These are phyloP conservation scores for Plasmodium reichenowi DNA, from an alignment of 169 alveolate species.

Conservation along the genomic window DNA sequence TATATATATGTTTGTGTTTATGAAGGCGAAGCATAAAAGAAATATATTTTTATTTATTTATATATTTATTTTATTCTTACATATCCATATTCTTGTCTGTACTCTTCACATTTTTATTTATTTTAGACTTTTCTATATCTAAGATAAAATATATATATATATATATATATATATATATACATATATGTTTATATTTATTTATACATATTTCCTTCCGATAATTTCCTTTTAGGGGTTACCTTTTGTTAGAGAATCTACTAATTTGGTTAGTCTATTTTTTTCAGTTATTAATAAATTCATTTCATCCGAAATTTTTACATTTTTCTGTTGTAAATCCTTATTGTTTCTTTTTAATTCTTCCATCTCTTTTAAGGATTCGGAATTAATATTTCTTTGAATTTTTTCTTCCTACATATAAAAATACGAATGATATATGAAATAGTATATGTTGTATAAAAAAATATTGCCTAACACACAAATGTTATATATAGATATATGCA, in stretches of 20 bases:
- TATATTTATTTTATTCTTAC: neutral
- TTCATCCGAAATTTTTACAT: slow-evolving; percentile 37
- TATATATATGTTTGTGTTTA: too few relatives aligned
- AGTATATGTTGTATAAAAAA: too few relatives aligned
- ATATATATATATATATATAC: neutral
- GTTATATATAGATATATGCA: neutral
- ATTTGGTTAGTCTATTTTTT: slow-evolving; percentile 55
- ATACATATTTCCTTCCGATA: slow-evolving; percentile 9
- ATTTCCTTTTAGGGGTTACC: slow-evolving; percentile 29
- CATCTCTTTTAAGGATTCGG: slow-evolving; percentile 23
- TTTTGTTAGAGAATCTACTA: slow-evolving; percentile 56
- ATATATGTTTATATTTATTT: neutral
- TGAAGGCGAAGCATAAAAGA: too few relatives aligned
- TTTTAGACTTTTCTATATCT: slow-evolving; percentile 66
- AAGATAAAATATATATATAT: neutral
- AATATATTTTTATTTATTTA: neutral
- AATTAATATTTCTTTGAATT: slow-evolving; percentile 7
- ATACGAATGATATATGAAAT: too few relatives aligned
- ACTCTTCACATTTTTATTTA: slow-evolving; percentile 12
- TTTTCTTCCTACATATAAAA: slow-evolving; percentile 39
- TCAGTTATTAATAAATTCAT: slow-evolving; percentile 45
- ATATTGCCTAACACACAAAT: too few relatives aligned
- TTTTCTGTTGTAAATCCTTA: slow-evolving; percentile 11
- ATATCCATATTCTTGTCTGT: slow-evolving; percentile 9
- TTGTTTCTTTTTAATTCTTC: slow-evolving; percentile 50